These are phyloP conservation scores for Diaporthe sp. DNA, from an alignment of 2,329 filamentous ascomycete species.

Conservation along the genomic window DNA sequence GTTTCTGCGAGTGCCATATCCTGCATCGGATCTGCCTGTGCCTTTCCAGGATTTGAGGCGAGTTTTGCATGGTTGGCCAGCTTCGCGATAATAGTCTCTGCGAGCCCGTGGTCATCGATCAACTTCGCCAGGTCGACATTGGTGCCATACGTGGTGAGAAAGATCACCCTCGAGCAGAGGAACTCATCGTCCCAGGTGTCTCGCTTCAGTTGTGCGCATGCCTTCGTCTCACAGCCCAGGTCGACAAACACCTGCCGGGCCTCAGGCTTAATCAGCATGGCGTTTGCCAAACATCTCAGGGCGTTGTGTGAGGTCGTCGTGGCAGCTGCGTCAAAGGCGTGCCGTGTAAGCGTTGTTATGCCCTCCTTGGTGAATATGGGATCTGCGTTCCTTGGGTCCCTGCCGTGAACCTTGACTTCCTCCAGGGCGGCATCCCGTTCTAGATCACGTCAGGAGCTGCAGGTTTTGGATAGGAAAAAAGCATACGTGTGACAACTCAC, in stretches of 20 bases:
- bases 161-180: slow-evolving; percentile 82
- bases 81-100: slow-evolving; percentile 77
- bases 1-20: slow-evolving; percentile 87
- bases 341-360: slow-evolving; percentile 77
- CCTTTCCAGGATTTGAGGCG: slow-evolving; percentile 48
- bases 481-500: slow-evolving; percentile 60
- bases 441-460: slow-evolving; percentile 51
- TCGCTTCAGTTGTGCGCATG: slow-evolving; percentile 79
- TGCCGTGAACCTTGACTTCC: slow-evolving; percentile 83
- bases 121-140: slow-evolving; percentile 76
- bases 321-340: slow-evolving; percentile 79
- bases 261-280: slow-evolving; percentile 77
- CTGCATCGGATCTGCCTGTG: slow-evolving; percentile 70
- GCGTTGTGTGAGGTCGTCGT: slow-evolving; percentile 79
- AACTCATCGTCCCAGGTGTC: slow-evolving; percentile 90
- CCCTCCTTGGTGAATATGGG: slow-evolving; percentile 92
- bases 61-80: slow-evolving; percentile 77
- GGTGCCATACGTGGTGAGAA: slow-evolving; percentile 84
- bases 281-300: slow-evolving; percentile 87
- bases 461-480: background rate
- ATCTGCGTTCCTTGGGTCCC: slow-evolving; percentile 78
- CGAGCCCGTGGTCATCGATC: slow-evolving; percentile 76
- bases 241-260: slow-evolving; percentile 82
- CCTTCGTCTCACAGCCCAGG: slow-evolving; percentile 75
- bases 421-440: slow-evolving; percentile 74